Percentiles rank a stretch among this genome's conserved stretches.
Conservation (phyloP, 2,329 filamentous ascomycete genomes). For the Penicillium glabrum region DNA sequence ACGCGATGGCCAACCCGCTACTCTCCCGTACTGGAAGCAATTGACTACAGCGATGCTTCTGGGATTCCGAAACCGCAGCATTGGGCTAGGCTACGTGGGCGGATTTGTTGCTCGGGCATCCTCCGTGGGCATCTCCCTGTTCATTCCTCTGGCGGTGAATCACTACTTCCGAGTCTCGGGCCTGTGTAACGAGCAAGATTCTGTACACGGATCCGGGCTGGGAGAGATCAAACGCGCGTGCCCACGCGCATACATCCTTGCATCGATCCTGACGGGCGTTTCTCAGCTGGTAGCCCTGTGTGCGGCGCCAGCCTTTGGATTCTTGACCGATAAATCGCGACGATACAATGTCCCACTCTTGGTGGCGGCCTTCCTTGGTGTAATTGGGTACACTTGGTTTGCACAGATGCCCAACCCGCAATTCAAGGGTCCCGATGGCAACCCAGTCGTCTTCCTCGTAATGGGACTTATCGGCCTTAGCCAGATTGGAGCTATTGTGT, state of each 20-base stretch:
- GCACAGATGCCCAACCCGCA: conserved; percentile 77
- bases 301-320: conserved; percentile 84
- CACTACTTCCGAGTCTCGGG: conserved; percentile 82
- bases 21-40: conserved; percentile 49
- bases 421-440: conserved; percentile 67
- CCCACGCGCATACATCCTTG: conserved; percentile 80
- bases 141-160: conserved; percentile 91
- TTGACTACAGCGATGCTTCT: conserved; percentile 65
- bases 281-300: conserved; percentile 85
- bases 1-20: conserved; percentile 3
- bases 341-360: conserved; percentile 73
- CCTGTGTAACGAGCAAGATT: conserved; percentile 61
- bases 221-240: conserved; percentile 80
- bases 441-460: conserved; percentile 68
- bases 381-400: conserved; percentile 75
- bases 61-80: conserved; percentile 72
- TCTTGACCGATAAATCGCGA: conserved; percentile 68
- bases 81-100: conserved; percentile 84
- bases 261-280: conserved; percentile 82
- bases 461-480: conserved; percentile 82
- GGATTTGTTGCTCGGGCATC: conserved; percentile 94
- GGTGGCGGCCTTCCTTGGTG: conserved; percentile 68
- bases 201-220: conserved; percentile 29
- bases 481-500: conserved; percentile 95
- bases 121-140: conserved; percentile 91